Percentiles rank a stretch among this genome's conserved stretches.
phyloP scores from a whole-genome alignment of 2,329 filamentous ascomycete genomes.

The Sclerotinia trifoliorum region DNA sequence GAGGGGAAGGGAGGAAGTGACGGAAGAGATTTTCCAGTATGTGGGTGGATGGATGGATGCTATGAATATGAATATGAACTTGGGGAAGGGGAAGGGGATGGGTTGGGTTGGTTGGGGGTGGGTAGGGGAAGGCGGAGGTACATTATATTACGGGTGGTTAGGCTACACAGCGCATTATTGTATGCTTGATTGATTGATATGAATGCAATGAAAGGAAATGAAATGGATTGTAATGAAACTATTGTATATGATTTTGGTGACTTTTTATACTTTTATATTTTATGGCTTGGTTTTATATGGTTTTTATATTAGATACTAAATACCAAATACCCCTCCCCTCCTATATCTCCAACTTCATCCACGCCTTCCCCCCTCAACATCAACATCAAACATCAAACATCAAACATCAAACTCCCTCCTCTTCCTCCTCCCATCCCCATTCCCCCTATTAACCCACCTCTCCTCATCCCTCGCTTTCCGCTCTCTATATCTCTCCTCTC shows the following conservation, averaged over 20 bases:
- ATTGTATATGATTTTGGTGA: neutral
- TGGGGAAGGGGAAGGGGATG: neutral
- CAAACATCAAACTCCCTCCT: no score
- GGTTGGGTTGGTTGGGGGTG: no score
- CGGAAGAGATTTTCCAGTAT: neutral
- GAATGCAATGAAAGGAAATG: neutral
- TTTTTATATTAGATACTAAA: no score
- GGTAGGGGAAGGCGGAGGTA: neutral
- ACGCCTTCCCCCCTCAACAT: no score
- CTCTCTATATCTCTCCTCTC: no score
- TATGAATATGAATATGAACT: neutral
- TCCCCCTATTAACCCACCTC: no score
- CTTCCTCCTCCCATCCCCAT: no score
- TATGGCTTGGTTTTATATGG: neutral
- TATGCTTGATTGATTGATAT: slow-evolving; percentile 4
- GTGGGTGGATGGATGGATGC: neutral
- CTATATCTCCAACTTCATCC: no score
- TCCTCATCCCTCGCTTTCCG: no score
- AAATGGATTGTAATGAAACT: neutral
- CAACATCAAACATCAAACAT: no score
- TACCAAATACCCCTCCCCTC: no score
- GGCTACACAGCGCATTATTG: neutral
- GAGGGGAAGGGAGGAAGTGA: neutral
- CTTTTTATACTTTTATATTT: neutral
- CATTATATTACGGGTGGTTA: neutral